These are phyloP conservation scores for Trypanosoma avium DNA, from an alignment of 208 protist species.

Conservation along the genomic window DNA sequence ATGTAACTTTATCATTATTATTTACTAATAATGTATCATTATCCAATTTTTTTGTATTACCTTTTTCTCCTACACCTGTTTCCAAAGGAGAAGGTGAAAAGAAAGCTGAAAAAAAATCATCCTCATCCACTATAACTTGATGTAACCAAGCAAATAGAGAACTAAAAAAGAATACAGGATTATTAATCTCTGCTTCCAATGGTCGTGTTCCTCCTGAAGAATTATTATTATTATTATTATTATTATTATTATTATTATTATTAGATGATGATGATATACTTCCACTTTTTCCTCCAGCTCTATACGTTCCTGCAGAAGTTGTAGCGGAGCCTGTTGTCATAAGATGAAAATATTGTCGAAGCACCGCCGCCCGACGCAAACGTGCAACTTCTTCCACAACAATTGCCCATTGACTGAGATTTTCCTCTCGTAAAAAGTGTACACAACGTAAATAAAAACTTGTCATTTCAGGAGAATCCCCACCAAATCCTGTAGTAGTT, in stretches of 20 bases:
- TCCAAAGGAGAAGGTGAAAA: constrained; percentile 8
- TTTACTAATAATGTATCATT: not conserved
- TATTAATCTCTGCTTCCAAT: constrained; percentile 78
- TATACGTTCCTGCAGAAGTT: constrained; percentile 53
- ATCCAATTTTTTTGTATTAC: not conserved
- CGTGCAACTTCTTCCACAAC: constrained; percentile 75
- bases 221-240: too few species aligned
- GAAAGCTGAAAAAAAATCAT: constrained; percentile 66
- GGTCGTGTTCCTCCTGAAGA: constrained; percentile 39
- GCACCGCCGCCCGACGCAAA: constrained; percentile 62
- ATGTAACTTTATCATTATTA: not conserved
- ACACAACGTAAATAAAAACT: constrained; percentile 71
- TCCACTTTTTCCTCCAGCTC: constrained; percentile 14
- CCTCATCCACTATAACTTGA: constrained; percentile 79
- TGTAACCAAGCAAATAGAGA: constrained; percentile 86
- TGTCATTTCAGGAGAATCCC: constrained; percentile 68
- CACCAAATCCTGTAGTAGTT: constrained; percentile 11
- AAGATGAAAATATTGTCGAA: constrained; percentile 85
- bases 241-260: constrained; percentile 3
- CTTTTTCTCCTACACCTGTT: not conserved
- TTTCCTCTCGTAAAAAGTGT: constrained; percentile 60
- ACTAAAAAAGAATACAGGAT: constrained; percentile 83
- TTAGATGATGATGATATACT: not conserved
- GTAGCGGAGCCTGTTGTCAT: constrained; percentile 72
- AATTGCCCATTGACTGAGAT: constrained; percentile 46